Conservation (phyloP, 129 eudicot genomes). For the Helianthus tuberosus region DNA sequence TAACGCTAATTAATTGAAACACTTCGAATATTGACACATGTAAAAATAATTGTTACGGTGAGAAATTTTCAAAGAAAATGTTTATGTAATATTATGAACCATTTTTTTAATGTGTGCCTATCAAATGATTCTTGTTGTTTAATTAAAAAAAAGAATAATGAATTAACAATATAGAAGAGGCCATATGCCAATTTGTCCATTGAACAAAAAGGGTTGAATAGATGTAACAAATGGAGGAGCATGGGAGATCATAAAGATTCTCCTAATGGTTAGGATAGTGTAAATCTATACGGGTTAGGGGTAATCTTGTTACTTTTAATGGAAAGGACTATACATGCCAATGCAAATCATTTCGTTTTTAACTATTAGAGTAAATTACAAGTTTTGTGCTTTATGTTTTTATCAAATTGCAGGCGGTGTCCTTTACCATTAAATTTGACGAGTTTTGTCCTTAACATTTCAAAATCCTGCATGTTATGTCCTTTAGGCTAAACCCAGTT, state of each 20-base stretch:
- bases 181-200: conserved; percentile 13
- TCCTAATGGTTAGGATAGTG: conserved; percentile 11
- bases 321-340: background rate
- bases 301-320: conserved; percentile 3
- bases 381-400: too few relatives aligned
- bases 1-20: too few relatives aligned
- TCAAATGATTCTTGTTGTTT: background rate
- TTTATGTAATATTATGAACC: too few relatives aligned
- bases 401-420: too few relatives aligned
- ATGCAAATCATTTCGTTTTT: background rate
- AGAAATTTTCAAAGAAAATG: too few relatives aligned
- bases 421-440: too few relatives aligned
- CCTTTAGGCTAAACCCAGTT: too few relatives aligned
- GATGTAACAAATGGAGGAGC: background rate
- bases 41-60: too few relatives aligned
- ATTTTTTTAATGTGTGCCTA: too few relatives aligned
- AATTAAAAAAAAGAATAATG: background rate
- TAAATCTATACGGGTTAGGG: conserved; percentile 8
- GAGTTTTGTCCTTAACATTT: too few relatives aligned
- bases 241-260: background rate
- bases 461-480: too few relatives aligned
- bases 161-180: conserved; percentile 4
- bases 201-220: conserved; percentile 6
- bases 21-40: too few relatives aligned
- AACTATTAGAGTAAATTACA: background rate